phyloP scores from a whole-genome alignment of 805 yeast genomes.

The Sporopachydermia lactativora region DNA sequence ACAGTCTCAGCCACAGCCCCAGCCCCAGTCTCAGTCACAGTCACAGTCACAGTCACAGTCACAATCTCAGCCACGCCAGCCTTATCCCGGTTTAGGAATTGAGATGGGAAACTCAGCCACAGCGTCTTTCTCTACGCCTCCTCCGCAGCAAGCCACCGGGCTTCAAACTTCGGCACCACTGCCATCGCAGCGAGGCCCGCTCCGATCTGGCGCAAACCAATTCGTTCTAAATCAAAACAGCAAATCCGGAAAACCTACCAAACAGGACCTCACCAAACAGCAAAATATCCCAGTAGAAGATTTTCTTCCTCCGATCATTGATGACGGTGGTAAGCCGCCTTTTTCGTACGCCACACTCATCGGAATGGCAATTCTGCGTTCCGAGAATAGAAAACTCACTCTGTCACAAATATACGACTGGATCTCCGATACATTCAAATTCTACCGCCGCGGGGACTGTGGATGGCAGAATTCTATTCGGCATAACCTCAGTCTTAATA shows the following conservation, averaged over 20 bases:
- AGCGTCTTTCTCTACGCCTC: not conserved
- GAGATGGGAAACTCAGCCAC: not conserved
- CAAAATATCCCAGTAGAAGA: no score
- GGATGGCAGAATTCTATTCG: constrained; percentile 98
- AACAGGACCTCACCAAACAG: no score
- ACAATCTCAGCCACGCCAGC: no score
- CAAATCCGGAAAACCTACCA: no score
- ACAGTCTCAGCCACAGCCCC: constrained; percentile 2
- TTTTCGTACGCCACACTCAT: constrained; percentile 88
- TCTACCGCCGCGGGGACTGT: constrained; percentile 70
- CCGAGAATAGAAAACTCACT: constrained; percentile 59
- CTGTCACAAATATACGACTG: constrained; percentile 79
- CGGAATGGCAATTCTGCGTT: constrained; percentile 81
- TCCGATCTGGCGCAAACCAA: no score
- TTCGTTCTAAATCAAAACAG: no score
- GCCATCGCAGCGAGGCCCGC: constrained; percentile 1
- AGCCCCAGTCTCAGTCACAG: constrained; percentile 3
- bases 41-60: no score
- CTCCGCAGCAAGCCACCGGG: constrained; percentile 3
- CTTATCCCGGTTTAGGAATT: not conserved
- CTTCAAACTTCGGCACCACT: constrained; percentile 2
- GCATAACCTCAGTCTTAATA: constrained; percentile 83
- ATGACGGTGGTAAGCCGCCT: constrained; percentile 72
- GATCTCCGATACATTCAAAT: constrained; percentile 78
- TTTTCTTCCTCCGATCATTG: constrained; percentile 27